A percentile compares a stretch with the other conserved stretches of the same genome.
phyloP scores from a whole-genome alignment of 805 yeast species.

The Dipodascopsis uninucleata region DNA sequence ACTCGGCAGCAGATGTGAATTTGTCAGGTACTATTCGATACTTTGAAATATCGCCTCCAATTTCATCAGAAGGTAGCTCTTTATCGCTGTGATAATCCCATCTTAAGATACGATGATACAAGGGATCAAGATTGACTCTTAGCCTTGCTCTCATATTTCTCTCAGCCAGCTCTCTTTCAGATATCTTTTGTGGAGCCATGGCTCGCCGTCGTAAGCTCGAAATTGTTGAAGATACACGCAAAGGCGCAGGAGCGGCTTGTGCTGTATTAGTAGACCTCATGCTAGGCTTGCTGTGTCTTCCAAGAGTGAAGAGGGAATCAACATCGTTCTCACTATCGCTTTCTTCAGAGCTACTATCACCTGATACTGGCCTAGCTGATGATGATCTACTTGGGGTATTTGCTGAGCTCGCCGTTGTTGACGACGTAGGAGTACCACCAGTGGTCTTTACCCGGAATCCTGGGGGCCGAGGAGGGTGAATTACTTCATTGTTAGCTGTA shows the following conservation, averaged over 20 bases:
- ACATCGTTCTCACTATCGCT: constrained; percentile 41
- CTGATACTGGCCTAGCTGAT: constrained; percentile 24
- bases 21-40: constrained; percentile 51
- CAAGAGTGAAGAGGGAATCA: constrained; percentile 33
- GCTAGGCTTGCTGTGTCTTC: constrained; percentile 34
- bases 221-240: constrained; percentile 12
- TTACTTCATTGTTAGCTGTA: constrained; percentile 21
- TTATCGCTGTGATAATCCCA: constrained; percentile 68
- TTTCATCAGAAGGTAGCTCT: constrained; percentile 57
- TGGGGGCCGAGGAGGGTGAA: constrained; percentile 49
- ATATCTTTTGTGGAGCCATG: constrained; percentile 34
- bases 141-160: constrained; percentile 75
- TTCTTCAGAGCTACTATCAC: constrained; percentile 42
- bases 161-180: constrained; percentile 55
- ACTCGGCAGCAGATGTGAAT: constrained; percentile 60
- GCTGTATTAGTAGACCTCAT: constrained; percentile 15
- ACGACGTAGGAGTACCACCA: constrained; percentile 27
- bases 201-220: constrained; percentile 8
- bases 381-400: too few species aligned
- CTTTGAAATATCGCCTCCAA: constrained; percentile 33
- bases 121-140: constrained; percentile 70
- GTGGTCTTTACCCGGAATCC: constrained; percentile 49
- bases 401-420: constrained; percentile 33
- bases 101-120: constrained; percentile 61
- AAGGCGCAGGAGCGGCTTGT: constrained; percentile 20